Evolutionary conservation across 192 early-diverging fungal species (phyloP), one percentile per base, ranked within the genome.

Genomic region (Coemansia sp.): DNA sequence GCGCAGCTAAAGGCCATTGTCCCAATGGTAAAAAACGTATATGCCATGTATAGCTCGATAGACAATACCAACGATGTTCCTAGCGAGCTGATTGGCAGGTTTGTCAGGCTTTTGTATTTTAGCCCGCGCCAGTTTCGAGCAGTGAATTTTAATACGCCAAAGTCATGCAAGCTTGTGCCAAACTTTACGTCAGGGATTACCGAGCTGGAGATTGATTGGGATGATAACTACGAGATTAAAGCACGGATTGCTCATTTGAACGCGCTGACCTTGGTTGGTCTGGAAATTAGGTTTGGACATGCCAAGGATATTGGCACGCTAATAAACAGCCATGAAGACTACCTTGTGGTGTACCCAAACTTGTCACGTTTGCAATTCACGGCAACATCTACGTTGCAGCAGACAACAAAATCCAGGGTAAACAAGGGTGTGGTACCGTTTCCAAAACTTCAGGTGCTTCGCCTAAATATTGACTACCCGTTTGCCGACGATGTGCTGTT

Each of bases 401-500:
- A 24, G 2, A 27, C 14, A 14, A 6, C 15, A 3, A 50, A 50
- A 29, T 24, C 46, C 7, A 15, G 1, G 11, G 3, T 50, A 24
- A 50, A 24, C n/a, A 50, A 29, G 46, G 46, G 27, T 1, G 46
- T 18, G 5, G 24, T 46, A 1, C 39, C 42, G 11, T 71, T 71
- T 33, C 69, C 69, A 5, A 44, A 33, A 3, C 38, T 71, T 8
- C 41, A n/a, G 17, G 11, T 12, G 36, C 19, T 71, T 4, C 27
- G 19, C 10, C n/a, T 64, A 43, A 8, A 65, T 18, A 65, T 65
- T 52, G 43, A 56, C 17, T 71, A 71, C 32, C 42, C 58, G 8
- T 71, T 71, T 41, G 39, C 52, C 1, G 69, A 71, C 21, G 58
- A 71, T 35, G 55, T 58, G 1, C 29, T 71, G 22, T 71, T 65